These are phyloP conservation scores for Termitomyces sp. DNA, from an alignment of 768 basidiomycete genomes.

Conservation along the genomic window DNA sequence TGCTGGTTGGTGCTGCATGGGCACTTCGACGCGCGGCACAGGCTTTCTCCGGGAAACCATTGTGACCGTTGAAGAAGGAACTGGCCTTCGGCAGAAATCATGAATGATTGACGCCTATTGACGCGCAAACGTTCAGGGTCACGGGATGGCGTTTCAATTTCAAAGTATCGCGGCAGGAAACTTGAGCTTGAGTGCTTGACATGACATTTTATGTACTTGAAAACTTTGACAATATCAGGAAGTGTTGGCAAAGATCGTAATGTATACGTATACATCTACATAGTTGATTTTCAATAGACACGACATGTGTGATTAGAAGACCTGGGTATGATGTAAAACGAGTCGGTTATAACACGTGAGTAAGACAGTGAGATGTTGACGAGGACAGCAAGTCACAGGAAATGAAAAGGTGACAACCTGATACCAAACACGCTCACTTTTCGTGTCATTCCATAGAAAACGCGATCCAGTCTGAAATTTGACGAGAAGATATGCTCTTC, in stretches of 20 bases:
- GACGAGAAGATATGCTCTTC: constrained; percentile 1
- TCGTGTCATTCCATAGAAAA: neutral
- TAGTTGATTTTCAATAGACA: neutral
- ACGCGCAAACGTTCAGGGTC: neutral
- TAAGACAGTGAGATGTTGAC: neutral
- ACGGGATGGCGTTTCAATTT: constrained; percentile 7
- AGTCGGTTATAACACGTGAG: neutral
- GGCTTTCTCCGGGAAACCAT: constrained; percentile 12
- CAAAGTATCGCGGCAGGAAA: neutral
- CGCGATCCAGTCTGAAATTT: neutral
- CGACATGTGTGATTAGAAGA: no score
- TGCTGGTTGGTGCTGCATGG: constrained; percentile 8
- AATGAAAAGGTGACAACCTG: neutral
- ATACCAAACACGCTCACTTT: neutral
- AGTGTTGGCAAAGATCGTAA: neutral
- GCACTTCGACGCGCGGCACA: neutral
- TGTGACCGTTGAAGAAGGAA: neutral
- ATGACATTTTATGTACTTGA: neutral
- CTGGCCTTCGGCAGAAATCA: neutral
- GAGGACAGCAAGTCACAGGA: neutral
- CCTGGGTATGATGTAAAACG: neutral
- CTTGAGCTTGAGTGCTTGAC: neutral
- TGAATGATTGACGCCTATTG: neutral
- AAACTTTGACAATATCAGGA: neutral
- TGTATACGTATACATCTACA: neutral